Evolutionary conservation across 345 rosid species (phyloP).

Genomic region (Nephelium lappaceum): DNA sequence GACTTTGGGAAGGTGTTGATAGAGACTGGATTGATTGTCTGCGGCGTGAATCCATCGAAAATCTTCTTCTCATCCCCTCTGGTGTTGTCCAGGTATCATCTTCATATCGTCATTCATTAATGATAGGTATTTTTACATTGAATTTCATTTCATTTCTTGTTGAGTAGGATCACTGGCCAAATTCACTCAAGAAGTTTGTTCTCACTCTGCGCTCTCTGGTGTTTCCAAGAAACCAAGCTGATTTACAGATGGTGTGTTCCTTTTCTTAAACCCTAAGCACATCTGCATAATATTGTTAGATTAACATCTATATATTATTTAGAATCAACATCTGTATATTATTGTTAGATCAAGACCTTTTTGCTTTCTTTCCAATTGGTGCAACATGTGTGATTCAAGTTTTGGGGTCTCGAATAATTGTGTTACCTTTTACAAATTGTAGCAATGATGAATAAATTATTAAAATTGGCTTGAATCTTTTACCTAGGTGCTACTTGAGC

Average conservation of each 20-base stretch:
- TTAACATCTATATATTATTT: too few species aligned
- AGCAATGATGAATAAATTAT: too few species aligned
- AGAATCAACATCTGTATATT: too few species aligned
- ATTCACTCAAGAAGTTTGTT: slow-evolving; percentile 72
- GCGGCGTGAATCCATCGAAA: slow-evolving; percentile 54
- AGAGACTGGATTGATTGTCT: slow-evolving; percentile 78
- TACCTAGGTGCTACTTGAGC: too few species aligned
- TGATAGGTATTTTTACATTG: background rate
- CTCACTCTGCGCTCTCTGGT: slow-evolving; percentile 59
- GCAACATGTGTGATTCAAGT: too few species aligned
- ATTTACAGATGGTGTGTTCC: slow-evolving; percentile 48
- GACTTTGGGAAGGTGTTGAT: slow-evolving; percentile 81
- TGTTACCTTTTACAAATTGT: too few species aligned
- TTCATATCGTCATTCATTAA: background rate
- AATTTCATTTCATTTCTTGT: background rate
- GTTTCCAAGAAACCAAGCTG: slow-evolving; percentile 68
- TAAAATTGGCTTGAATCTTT: too few species aligned
- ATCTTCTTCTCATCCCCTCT: slow-evolving; percentile 75
- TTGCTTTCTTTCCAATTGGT: too few species aligned
- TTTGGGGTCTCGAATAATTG: too few species aligned
- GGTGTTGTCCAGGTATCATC: slow-evolving; percentile 58
- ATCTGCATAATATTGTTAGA: too few species aligned
- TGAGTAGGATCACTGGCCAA: slow-evolving; percentile 80
- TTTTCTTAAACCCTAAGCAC: too few species aligned
- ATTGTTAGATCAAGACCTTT: too few species aligned